Percentiles rank a stretch among this genome's conserved stretches.
Evolutionary conservation across 768 basidiomycete species (phyloP).

Genomic region (Agaricus subrufescens): DNA sequence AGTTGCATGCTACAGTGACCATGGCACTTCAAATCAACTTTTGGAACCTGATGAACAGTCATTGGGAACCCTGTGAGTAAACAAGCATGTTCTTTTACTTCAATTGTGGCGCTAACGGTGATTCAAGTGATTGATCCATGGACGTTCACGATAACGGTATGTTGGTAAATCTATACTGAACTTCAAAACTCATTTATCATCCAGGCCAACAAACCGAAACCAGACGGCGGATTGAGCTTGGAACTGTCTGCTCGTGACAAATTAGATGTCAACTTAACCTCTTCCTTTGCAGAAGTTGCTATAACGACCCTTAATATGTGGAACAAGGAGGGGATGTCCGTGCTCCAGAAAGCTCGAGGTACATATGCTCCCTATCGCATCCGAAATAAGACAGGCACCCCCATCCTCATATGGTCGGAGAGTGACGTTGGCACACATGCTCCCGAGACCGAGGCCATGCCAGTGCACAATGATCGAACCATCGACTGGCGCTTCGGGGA

Average conservation of each 20-base stretch:
- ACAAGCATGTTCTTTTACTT: neutral
- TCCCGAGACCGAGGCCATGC: slow-evolving; percentile 47
- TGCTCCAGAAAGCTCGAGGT: slow-evolving; percentile 75
- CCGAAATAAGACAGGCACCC: slow-evolving; percentile 85
- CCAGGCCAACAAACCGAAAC: slow-evolving; percentile 51
- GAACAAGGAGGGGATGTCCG: slow-evolving; percentile 67
- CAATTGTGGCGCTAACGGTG: neutral
- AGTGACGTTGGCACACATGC: slow-evolving; percentile 46
- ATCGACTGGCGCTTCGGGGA: slow-evolving; percentile 98
- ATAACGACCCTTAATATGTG: slow-evolving; percentile 69
- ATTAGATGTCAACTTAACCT: slow-evolving; percentile 87
- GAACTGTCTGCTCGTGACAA: slow-evolving; percentile 73
- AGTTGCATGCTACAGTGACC: slow-evolving; percentile 84
- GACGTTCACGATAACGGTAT: slow-evolving; percentile 75
- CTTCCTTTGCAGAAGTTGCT: slow-evolving; percentile 84
- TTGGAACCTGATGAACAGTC: slow-evolving; percentile 96
- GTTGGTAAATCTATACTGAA: neutral
- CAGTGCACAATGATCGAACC: slow-evolving; percentile 68
- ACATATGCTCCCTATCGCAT: slow-evolving; percentile 92
- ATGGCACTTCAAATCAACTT: slow-evolving; percentile 85
- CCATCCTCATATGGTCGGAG: slow-evolving; percentile 84
- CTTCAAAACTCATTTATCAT: neutral
- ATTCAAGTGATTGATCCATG: slow-evolving; percentile 88
- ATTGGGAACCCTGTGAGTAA: slow-evolving; percentile 88
- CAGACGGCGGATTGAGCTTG: slow-evolving; percentile 49